Base-by-base conservation (phyloP, 495 filamentous ascomycete species). In the Penicillium maclennaniae region DNA sequence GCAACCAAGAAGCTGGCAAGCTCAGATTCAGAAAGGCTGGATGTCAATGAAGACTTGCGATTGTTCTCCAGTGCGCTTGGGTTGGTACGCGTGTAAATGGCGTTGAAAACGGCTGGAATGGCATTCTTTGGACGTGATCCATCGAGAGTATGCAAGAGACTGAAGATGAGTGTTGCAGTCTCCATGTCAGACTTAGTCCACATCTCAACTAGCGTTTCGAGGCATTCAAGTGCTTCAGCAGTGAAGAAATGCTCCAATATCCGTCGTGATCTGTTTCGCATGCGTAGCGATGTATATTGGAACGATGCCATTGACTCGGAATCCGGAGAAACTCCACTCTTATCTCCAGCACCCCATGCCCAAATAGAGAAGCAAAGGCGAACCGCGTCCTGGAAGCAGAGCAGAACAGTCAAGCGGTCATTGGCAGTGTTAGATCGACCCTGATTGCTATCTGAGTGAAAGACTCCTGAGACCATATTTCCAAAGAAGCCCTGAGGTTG, bases 301-400 rank as follows among this genome's bases (percentile, higher is more conserved):
- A 95, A 96, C 4, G 92, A 96, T 10, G 91, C 87, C 17, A 82
- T 75, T 9, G 88, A 95, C 10, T 80, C 76, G 4, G 72, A 59
- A 67, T 97, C 91, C 20, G 86, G 80, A 19, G 66, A 64, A 14
- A 65, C 59, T 15, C 69, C 79, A 41, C 79, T 81, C 45, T 72
- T 71, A 28, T 84, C 81, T 52, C 84, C 80, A 49, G 79, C 81
- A 8, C 87, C 88, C 93, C 93, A 99, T 3, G 89, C 88, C 95
- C 93, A 99, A 25, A 99, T 92, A 5, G 78, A 83, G 66, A 96
- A 95, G 67, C 91, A 95, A 25, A 93, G 86, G 31, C 87, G 83
- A 50, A 96, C 88, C 12, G 91, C 89, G 67, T 99, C 93, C 68
- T 97, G 92, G 69, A 99, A 96, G 27, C 91, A 92, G n/a, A 99